phyloP scores from a whole-genome alignment of 108 stramenopile species.

The Ochromonas danica region DNA sequence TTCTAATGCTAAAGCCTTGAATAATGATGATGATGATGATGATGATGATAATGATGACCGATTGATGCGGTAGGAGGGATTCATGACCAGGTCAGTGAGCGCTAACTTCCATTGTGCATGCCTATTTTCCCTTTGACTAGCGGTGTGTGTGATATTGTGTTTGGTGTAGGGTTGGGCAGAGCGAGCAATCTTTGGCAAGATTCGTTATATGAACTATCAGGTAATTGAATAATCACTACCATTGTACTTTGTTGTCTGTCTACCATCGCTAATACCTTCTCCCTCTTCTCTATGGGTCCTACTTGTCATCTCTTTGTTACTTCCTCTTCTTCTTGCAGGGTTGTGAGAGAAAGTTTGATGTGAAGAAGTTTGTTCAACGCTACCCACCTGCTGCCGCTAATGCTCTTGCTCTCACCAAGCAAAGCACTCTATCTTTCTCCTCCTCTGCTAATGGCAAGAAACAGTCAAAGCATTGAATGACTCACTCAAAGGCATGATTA shows the following conservation, averaged over 20 bases:
- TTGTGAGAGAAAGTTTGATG: slow-evolving; percentile 89
- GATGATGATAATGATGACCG: background rate
- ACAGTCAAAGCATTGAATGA: too few species aligned
- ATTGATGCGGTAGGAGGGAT: slow-evolving; percentile 56
- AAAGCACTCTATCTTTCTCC: slow-evolving; percentile 3
- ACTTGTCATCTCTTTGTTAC: background rate
- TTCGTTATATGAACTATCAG: slow-evolving; percentile 92
- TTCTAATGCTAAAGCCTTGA: too few species aligned
- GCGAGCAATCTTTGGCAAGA: slow-evolving; percentile 90
- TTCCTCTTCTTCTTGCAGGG: slow-evolving; percentile 51
- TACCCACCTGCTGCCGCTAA: slow-evolving; percentile 47
- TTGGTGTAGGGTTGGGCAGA: slow-evolving; percentile 86
- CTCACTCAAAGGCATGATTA: too few species aligned
- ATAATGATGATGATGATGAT: background rate
- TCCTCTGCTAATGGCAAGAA: too few species aligned
- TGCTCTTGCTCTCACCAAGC: background rate
- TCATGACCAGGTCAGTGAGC: slow-evolving; percentile 64
- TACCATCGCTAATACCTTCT: background rate
- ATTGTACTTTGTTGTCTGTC: background rate
- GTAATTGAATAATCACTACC: background rate
- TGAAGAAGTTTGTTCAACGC: slow-evolving; percentile 69
- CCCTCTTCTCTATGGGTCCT: too few species aligned
- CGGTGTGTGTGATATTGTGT: too few species aligned
- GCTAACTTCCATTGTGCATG: background rate
- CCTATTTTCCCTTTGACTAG: too few species aligned